These are phyloP conservation scores for Hibiscus tridactylites DNA, from an alignment of 345 rosid genomes.

Conservation along the genomic window DNA sequence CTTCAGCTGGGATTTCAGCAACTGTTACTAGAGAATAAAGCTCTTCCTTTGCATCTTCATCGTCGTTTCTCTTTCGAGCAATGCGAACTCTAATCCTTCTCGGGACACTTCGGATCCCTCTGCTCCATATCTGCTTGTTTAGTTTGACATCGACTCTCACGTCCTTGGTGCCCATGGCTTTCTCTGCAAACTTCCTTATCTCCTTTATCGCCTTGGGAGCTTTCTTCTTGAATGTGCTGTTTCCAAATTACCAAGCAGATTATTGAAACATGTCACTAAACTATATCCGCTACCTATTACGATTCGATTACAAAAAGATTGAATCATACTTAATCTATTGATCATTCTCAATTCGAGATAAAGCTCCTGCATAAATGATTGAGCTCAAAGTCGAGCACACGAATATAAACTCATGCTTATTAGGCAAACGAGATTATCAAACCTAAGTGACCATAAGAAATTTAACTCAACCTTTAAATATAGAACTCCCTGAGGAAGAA, in stretches of 20 bases:
- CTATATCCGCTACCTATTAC: too few species aligned
- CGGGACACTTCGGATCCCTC: conserved; percentile 57
- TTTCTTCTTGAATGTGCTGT: conserved; percentile 61
- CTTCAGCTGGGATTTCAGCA: conserved; percentile 48
- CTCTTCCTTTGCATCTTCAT: conserved; percentile 65
- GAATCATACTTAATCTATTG: too few species aligned
- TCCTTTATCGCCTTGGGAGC: conserved; percentile 67
- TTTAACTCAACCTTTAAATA: not conserved
- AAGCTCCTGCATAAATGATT: not conserved
- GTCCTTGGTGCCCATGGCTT: conserved; percentile 46
- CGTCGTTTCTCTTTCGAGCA: conserved; percentile 59
- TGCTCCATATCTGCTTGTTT: conserved; percentile 65
- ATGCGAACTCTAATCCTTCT: conserved; percentile 53
- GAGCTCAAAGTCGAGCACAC: not conserved
- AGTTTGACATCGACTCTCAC: conserved; percentile 47
- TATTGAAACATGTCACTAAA: not conserved
- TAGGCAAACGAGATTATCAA: not conserved
- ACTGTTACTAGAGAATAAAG: conserved; percentile 55
- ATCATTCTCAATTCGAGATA: not conserved
- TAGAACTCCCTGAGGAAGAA: too few species aligned
- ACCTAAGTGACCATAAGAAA: not conserved
- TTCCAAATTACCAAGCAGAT: not conserved
- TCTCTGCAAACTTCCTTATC: conserved; percentile 53
- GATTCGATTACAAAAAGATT: too few species aligned
- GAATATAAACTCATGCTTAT: too few species aligned